phyloP scores from a whole-genome alignment of 352 stramenopile species.

The Aphanomyces euteiches region DNA sequence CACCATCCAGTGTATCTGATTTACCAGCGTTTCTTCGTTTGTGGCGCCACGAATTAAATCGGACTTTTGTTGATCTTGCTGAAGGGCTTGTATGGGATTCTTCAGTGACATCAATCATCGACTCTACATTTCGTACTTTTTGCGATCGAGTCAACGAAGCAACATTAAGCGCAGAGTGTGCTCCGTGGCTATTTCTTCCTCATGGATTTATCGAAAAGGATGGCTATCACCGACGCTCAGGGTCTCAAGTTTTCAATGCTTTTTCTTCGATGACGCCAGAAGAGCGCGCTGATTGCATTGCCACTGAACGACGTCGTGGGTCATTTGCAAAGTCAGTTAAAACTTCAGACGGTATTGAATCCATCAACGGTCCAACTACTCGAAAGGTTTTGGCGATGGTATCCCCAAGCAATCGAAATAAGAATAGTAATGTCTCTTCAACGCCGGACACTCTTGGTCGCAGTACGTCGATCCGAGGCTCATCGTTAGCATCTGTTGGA shows the following conservation, averaged over 20 bases:
- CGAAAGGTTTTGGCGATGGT: too few relatives aligned
- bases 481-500: too few relatives aligned
- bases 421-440: too few relatives aligned
- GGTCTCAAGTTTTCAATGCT: neutral
- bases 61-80: conserved; percentile 9
- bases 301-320: neutral
- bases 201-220: conserved; percentile 4
- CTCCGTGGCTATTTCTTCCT: conserved; percentile 9
- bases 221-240: neutral
- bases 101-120: neutral
- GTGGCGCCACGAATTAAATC: conserved; percentile 21
- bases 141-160: neutral
- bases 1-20: neutral
- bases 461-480: too few relatives aligned
- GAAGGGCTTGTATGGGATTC: neutral
- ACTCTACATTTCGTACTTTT: neutral
- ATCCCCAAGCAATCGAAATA: too few relatives aligned
- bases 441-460: too few relatives aligned
- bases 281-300: neutral
- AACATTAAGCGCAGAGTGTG: neutral
- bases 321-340: too few relatives aligned
- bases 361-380: too few relatives aligned
- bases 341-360: too few relatives aligned
- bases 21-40: conserved; percentile 12
- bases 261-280: neutral